Conservation (phyloP, 164 flowering plant genomes). For the Akebia trifoliata region DNA sequence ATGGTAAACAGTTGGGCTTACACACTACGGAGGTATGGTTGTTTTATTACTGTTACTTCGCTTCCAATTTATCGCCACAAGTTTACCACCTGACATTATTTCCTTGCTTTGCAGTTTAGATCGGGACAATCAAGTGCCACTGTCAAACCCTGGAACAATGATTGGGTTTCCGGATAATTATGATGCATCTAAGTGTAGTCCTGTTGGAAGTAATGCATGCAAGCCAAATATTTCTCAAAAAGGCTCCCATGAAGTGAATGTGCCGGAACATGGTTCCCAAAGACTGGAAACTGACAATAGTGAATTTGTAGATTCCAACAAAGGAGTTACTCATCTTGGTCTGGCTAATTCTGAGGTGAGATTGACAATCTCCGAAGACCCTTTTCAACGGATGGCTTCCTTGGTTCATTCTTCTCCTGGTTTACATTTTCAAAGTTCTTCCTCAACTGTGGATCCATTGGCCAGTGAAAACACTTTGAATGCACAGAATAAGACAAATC, state of each 20-base stretch:
- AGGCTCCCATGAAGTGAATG: constrained; percentile 17
- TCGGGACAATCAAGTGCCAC: constrained; percentile 27
- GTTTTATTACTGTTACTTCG: constrained; percentile 1
- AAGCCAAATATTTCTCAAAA: constrained; percentile 14
- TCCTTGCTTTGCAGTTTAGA: constrained; percentile 58
- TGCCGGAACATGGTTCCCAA: constrained; percentile 15
- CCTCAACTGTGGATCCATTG: constrained; percentile 12
- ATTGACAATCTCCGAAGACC: constrained; percentile 12
- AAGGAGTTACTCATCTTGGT: constrained; percentile 13
- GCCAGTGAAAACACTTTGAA: constrained; percentile 10
- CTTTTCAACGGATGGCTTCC: constrained; percentile 15
- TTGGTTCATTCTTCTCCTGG: constrained; percentile 13
- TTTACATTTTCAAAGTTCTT: constrained; percentile 15
- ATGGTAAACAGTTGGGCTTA: constrained; percentile 79
- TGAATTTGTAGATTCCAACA: constrained; percentile 13
- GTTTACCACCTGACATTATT: constrained; percentile 15
- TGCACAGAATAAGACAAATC: constrained; percentile 16
- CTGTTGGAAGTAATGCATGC: constrained; percentile 18
- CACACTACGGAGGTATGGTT: constrained; percentile 57
- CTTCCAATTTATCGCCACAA: background rate
- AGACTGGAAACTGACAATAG: constrained; percentile 10
- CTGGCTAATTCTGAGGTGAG: constrained; percentile 15
- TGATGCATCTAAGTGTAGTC: constrained; percentile 4
- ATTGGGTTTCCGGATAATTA: constrained; percentile 15
- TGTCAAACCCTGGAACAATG: constrained; percentile 17